These are phyloP conservation scores for Sabuloglossum arenarium DNA, from an alignment of 495 filamentous ascomycete species.

Conservation along the genomic window DNA sequence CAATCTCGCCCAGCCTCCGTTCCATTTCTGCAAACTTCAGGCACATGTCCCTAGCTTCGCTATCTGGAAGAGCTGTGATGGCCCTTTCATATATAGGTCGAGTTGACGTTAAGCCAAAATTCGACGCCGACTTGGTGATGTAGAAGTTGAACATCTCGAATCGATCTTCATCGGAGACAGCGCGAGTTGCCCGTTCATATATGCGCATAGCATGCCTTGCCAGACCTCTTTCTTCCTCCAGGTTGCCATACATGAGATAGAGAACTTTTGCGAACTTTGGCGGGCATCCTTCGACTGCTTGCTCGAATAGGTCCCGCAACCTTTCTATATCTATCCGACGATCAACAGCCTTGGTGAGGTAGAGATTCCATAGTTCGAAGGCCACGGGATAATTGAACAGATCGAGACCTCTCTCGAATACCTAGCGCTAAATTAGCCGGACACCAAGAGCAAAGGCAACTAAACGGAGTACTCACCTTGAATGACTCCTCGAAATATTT, in stretches of 20 bases:
- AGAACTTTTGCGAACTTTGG: constrained; percentile 90
- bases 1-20: constrained; percentile 84
- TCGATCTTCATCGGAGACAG: constrained; percentile 85
- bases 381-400: constrained; percentile 95
- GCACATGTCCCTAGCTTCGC: constrained; percentile 93
- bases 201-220: constrained; percentile 98
- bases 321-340: constrained; percentile 89
- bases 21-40: constrained; percentile 99
- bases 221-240: constrained; percentile 90
- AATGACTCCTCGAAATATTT: constrained; percentile 95
- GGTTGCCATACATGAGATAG: constrained; percentile 94
- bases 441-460: neutral
- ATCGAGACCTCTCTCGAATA: constrained; percentile 91
- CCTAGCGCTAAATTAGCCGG: constrained; percentile 11
- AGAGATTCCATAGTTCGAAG: constrained; percentile 97
- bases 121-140: constrained; percentile 95
- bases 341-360: constrained; percentile 91
- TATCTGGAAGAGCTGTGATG: constrained; percentile 77
- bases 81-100: constrained; percentile 91
- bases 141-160: constrained; percentile 99
- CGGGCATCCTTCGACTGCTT: constrained; percentile 84
- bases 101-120: constrained; percentile 93
- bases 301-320: constrained; percentile 88
- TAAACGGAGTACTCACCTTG: constrained; percentile 36
- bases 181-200: constrained; percentile 90